phyloP scores from a whole-genome alignment of 208 protist genomes.

The Borovskyia barvae region DNA sequence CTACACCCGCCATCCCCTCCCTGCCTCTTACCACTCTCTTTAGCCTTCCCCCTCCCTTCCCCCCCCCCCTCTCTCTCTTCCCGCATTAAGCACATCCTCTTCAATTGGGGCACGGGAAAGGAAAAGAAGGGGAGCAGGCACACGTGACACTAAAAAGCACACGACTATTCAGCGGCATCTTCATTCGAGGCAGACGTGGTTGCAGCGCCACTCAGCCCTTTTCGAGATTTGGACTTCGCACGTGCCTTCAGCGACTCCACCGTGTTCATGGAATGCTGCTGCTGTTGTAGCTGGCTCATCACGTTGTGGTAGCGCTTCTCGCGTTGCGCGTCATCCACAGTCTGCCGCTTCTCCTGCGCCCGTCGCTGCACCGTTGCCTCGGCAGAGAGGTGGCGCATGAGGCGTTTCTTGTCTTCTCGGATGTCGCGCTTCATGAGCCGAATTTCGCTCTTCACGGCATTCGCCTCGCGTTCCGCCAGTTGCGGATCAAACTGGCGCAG shows the following conservation, averaged over 20 bases:
- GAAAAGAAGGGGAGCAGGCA: constrained; percentile 5
- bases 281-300: constrained; percentile 78
- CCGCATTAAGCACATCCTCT: too few species aligned
- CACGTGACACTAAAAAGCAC: background rate
- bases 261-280: constrained; percentile 88
- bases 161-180: constrained; percentile 1
- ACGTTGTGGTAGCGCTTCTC: constrained; percentile 63
- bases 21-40: too few species aligned
- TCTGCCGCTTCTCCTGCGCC: constrained; percentile 49
- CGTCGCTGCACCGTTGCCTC: constrained; percentile 81
- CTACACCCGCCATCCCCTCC: too few species aligned
- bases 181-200: constrained; percentile 17
- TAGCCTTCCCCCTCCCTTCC: too few species aligned
- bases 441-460: constrained; percentile 64
- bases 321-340: constrained; percentile 39
- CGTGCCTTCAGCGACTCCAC: constrained; percentile 72
- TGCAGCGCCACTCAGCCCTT: constrained; percentile 53
- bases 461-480: constrained; percentile 49
- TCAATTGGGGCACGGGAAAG: too few species aligned
- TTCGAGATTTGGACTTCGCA: constrained; percentile 59
- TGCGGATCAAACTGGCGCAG: constrained; percentile 85
- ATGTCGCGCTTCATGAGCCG: constrained; percentile 66
- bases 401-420: constrained; percentile 83
- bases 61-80: too few species aligned
- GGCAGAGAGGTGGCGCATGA: constrained; percentile 77